phyloP scores from a whole-genome alignment of 352 stramenopile genomes.

The Pythium scleroteichum region DNA sequence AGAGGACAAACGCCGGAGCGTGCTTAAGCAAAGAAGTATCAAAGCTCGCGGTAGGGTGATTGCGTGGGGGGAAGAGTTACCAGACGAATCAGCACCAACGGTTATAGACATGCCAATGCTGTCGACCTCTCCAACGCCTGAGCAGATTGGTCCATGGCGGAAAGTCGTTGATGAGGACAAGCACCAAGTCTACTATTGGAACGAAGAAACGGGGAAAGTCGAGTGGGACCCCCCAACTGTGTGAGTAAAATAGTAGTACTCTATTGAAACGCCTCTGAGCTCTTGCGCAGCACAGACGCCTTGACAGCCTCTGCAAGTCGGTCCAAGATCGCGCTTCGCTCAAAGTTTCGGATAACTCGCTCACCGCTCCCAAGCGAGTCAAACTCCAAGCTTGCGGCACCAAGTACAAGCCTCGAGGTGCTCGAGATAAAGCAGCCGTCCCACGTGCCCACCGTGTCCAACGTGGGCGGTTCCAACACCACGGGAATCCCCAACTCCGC shows the following conservation, averaged over 20 bases:
- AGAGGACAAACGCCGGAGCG: constrained; percentile 33
- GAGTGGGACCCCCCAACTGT: constrained; percentile 10
- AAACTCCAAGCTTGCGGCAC: constrained; percentile 52
- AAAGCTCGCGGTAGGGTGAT: constrained; percentile 27
- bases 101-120: too few relatives aligned
- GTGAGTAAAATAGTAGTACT: background rate
- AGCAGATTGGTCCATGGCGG: constrained; percentile 16
- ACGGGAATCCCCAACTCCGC: constrained; percentile 51
- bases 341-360: constrained; percentile 33
- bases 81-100: background rate
- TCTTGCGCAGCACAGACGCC: constrained; percentile 51
- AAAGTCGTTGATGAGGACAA: constrained; percentile 17
- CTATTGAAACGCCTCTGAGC: constrained; percentile 48
- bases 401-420: constrained; percentile 77
- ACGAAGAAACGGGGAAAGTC: constrained; percentile 31
- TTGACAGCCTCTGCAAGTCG: constrained; percentile 48
- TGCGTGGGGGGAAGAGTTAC: constrained; percentile 31
- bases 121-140: background rate
- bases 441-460: constrained; percentile 63
- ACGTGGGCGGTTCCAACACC: constrained; percentile 46
- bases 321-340: constrained; percentile 41
- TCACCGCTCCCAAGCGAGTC: constrained; percentile 37
- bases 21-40: constrained; percentile 31
- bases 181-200: constrained; percentile 28
- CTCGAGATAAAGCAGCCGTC: constrained; percentile 84